Evolutionary conservation across 2,329 filamentous ascomycete species (phyloP).

Genomic region (Neonectria punicea): DNA sequence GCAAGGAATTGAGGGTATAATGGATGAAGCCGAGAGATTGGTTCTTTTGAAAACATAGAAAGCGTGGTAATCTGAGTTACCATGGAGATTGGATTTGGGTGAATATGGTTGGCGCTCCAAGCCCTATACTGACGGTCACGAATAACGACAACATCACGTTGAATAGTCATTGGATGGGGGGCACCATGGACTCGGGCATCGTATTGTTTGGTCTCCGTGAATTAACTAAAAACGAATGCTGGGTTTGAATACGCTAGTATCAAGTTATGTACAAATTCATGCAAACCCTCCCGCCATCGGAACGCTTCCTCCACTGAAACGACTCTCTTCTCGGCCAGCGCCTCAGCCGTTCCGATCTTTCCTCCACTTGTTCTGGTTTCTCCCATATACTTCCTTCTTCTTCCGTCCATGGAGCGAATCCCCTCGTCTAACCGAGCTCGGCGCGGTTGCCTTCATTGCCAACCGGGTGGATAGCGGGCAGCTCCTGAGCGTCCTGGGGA

Average conservation of each 20-base stretch:
- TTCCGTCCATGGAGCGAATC: neutral
- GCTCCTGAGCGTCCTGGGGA: conserved; percentile 37
- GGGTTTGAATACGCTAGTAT: conserved; percentile 22
- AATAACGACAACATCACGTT: neutral
- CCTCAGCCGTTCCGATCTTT: neutral
- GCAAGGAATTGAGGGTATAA: conserved; percentile 24
- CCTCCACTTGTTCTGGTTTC: neutral
- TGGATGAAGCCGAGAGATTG: neutral
- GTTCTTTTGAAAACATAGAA: neutral
- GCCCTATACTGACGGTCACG: neutral
- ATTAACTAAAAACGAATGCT: conserved; percentile 16
- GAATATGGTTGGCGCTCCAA: neutral
- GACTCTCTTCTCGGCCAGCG: neutral
- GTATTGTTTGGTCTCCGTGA: conserved; percentile 23
- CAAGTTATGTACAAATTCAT: conserved; percentile 35
- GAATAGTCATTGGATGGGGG: neutral
- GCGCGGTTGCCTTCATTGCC: conserved; percentile 48
- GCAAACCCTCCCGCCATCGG: conserved; percentile 5
- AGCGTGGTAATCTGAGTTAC: neutral
- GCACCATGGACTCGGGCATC: conserved; percentile 16
- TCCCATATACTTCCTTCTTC: neutral
- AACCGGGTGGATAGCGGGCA: conserved; percentile 43
- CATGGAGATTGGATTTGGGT: neutral
- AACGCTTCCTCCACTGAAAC: neutral
- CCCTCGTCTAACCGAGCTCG: conserved; percentile 40